Percentiles rank a stretch among this genome's conserved stretches.
These are phyloP conservation scores for Pseudotsuga menziesii DNA, from an alignment of 75 land plant species.

Conservation along the genomic window DNA sequence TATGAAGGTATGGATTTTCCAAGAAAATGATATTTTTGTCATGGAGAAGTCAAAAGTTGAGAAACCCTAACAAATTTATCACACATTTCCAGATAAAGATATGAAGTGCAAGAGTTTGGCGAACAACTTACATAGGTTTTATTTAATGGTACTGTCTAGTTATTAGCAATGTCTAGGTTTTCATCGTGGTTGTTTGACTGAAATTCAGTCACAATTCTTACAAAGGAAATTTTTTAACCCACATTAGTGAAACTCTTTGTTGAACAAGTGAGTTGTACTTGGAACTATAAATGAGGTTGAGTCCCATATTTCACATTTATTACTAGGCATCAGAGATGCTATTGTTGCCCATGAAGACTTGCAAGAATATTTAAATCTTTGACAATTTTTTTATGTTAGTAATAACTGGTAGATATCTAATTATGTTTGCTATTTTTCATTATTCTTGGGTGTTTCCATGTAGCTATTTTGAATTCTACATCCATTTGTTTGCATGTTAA, in stretches of 20 bases:
- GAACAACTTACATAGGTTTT: not conserved
- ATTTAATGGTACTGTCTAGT: not conserved
- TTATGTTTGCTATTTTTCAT: not conserved
- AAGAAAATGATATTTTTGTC: not conserved
- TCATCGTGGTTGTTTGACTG: not conserved
- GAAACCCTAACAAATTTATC: not conserved
- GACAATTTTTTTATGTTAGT: not conserved
- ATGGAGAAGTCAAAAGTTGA: not conserved
- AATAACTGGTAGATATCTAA: not conserved
- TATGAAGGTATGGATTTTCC: conserved; percentile 24
- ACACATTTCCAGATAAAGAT: not conserved
- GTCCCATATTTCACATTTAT: no score
- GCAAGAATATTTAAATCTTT: not conserved
- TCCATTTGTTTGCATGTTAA: conserved; percentile 8
- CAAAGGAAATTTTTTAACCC: no score
- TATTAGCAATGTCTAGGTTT: no score
- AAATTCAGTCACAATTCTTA: no score
- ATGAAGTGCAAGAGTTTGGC: not conserved
- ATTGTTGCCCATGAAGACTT: not conserved
- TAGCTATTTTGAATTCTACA: not conserved
- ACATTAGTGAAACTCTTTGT: no score
- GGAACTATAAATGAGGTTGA: no score
- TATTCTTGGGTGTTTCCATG: not conserved
- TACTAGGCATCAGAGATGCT: no score
- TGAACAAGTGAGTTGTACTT: no score